phyloP scores from a whole-genome alignment of 345 rosid genomes.

The Arabis hirsuta region DNA sequence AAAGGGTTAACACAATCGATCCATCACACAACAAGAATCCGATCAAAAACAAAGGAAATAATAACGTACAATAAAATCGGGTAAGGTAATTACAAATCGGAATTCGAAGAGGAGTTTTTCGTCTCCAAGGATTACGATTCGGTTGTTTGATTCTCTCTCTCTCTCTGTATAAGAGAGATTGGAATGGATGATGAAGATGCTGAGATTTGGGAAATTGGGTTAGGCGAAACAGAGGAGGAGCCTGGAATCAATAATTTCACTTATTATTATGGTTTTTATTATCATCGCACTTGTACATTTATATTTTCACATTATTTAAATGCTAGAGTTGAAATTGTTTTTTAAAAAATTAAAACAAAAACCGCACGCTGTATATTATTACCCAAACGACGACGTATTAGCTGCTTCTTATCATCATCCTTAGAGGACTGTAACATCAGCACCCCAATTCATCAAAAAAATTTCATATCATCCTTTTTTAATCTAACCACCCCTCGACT shows the following conservation, averaged over 20 bases:
- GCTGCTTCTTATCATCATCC: no score
- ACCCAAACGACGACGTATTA: conserved; percentile 24
- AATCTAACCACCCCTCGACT: no score
- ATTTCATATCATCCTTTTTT: no score
- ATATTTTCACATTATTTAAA: conserved; percentile 12
- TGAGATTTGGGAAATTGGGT: conserved; percentile 41
- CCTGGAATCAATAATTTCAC: conserved; percentile 41
- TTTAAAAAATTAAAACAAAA: not conserved
- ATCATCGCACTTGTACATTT: conserved; percentile 22
- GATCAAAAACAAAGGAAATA: conserved; percentile 13
- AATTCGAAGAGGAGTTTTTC: conserved; percentile 14
- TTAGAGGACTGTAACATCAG: no score
- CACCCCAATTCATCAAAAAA: no score
- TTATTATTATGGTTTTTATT: not conserved
- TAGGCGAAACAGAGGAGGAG: conserved; percentile 42
- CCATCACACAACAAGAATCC: conserved; percentile 1
- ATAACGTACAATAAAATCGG: not conserved
- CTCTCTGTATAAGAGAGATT: conserved; percentile 3
- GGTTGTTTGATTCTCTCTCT: not conserved
- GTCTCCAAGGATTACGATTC: conserved; percentile 39
- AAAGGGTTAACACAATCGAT: conserved; percentile 31
- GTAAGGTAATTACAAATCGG: conserved; percentile 49
- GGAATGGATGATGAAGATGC: conserved; percentile 44
- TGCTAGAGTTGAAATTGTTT: no score
- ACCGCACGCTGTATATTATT: not conserved